Evolutionary conservation across 139 green algal species (phyloP), one percentile per base, ranked within the genome.

Genomic region (Pedinophyceae sp.): DNA sequence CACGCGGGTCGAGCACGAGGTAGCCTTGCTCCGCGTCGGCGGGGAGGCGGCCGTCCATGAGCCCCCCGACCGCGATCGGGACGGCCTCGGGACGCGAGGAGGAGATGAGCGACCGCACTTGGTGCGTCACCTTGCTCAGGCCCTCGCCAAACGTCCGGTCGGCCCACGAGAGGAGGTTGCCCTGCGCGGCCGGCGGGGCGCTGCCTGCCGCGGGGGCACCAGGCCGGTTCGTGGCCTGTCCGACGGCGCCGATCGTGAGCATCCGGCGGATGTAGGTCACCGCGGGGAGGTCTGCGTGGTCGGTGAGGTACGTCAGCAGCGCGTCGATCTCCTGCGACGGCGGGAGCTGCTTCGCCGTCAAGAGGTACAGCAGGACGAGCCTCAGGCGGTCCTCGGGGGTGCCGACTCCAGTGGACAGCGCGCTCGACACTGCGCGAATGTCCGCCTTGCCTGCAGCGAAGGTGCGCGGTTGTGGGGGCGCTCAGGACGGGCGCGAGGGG

Each of bases 121-220:
- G 68, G 72, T 3, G 72, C 54, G 92, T 93, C 22, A 97, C 77
- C 6, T 65, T 73, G 48, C 52, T 81, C 3, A 96, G 65, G 3
- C 81, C 81, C 70, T 93, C 84, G 0, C 80, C 82, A 61, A 93
- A 87, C 3, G 88, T 80, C 60, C 88, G 89, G 59, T 93, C 89
- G 23, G 93, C 85, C 80, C 87, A 94, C 58, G 79, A 85, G 22
- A 94, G 75, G 54, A 95, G 67, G 52, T 86, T 83, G 48, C 62
- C 72, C 60, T 79, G 64, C 25, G 57, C 46, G 2, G 52, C 28
- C 2, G 47, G 50, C 15, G 30, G 45, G 19, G 34, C 29, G 19
- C 27, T 43, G 43, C 29, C 48, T 1, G 30, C 27, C 3, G 38
- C 43, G 39, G 18, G 49, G n/a, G n/a, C n/a, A n/a, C n/a, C n/a